phyloP scores from a whole-genome alignment of 768 basidiomycete genomes.

The Boletus bicolor region DNA sequence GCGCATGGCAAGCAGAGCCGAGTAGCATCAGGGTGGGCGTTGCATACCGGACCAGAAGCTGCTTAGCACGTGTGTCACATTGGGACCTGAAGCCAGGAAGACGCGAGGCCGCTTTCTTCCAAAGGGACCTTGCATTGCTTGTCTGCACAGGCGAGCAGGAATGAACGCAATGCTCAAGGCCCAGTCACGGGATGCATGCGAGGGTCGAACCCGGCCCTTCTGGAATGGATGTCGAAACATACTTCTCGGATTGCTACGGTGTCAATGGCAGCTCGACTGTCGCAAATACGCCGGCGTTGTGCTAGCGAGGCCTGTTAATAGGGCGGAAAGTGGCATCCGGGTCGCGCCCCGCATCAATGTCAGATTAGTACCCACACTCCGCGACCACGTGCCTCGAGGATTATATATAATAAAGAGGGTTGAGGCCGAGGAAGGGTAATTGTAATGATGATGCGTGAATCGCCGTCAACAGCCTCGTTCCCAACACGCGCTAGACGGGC shows the following conservation, averaged over 20 bases:
- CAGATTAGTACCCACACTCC: conserved; percentile 5
- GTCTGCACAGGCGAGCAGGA: conserved; percentile 28
- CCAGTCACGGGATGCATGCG: conserved; percentile 16
- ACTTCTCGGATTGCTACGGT: neutral
- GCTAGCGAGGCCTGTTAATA: conserved; percentile 1
- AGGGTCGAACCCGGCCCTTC: conserved; percentile 11
- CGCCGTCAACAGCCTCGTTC: conserved; percentile 28
- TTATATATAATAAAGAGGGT: conserved; percentile 16
- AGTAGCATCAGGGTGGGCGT: conserved; percentile 21
- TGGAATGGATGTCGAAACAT: conserved; percentile 9
- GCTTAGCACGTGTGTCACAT: conserved; percentile 23
- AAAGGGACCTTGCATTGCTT: conserved; percentile 26
- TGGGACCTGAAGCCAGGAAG: conserved; percentile 26
- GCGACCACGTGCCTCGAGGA: conserved; percentile 18
- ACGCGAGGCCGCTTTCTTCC: conserved; percentile 34
- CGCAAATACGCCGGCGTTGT: conserved; percentile 2
- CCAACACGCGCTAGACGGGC: conserved; percentile 25
- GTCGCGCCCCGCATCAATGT: conserved; percentile 7
- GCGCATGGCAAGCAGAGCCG: conserved; percentile 29
- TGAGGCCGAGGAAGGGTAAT: conserved; percentile 24
- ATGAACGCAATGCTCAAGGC: conserved; percentile 25
- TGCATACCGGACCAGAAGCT: conserved; percentile 19
- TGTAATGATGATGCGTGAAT: conserved; percentile 22
- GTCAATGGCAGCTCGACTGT: conserved; percentile 2
- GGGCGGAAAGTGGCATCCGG: neutral